A percentile compares a stretch with the other conserved stretches of the same genome.
These are phyloP conservation scores for Ministeria vibrans DNA, from an alignment of 78 protist species.

Conservation along the genomic window DNA sequence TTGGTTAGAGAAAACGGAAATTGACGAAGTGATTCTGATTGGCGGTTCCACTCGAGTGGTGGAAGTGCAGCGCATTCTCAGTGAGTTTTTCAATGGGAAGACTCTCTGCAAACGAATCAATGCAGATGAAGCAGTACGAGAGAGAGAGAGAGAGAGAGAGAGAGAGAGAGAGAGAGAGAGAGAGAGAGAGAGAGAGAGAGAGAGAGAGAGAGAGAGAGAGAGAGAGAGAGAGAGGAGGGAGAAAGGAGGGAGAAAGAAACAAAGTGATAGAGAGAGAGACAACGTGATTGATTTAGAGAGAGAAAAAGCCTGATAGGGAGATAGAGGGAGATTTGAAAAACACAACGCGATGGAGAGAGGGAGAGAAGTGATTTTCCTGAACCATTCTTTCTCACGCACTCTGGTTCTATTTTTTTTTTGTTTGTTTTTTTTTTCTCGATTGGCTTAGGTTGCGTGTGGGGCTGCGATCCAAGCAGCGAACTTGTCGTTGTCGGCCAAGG, in stretches of 20 bases:
- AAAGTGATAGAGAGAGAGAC: not conserved
- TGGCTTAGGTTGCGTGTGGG: constrained; percentile 99
- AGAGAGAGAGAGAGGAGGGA: not conserved
- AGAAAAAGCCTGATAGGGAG: not conserved
- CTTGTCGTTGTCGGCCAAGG: constrained; percentile 4
- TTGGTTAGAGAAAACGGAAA: constrained; percentile 57
- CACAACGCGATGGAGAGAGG: not conserved
- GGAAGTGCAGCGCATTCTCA: constrained; percentile 81
- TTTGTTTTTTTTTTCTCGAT: too few species aligned
- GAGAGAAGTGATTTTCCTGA: not conserved
- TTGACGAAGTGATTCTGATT: constrained; percentile 94
- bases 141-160: constrained; percentile 1
- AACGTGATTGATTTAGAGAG: not conserved
- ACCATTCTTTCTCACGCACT: too few species aligned
- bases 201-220: constrained; percentile 1
- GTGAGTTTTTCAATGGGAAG: constrained; percentile 68
- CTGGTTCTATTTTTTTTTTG: too few species aligned
- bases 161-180: constrained; percentile 1
- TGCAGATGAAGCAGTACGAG: constrained; percentile 97
- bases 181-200: constrained; percentile 1
- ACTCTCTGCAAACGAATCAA: constrained; percentile 96
- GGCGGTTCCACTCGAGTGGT: constrained; percentile 98
- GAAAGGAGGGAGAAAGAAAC: not conserved
- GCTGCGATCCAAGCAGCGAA: constrained; percentile 99
- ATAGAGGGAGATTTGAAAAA: not conserved